phyloP scores from a whole-genome alignment of 805 yeast genomes.

The Isabelozyma pseudorhagii region DNA sequence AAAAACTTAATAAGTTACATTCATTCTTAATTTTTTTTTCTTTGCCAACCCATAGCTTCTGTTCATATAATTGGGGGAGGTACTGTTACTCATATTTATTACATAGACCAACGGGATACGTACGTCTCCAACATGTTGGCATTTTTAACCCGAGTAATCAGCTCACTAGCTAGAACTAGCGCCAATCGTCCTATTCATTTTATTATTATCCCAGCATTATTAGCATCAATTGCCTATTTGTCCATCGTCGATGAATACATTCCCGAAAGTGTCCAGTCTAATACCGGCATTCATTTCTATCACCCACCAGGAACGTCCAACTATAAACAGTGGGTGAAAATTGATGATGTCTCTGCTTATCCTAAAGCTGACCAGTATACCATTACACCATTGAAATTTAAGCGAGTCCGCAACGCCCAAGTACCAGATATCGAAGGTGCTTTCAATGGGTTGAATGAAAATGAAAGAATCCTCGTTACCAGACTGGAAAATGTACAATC shows the following conservation, averaged over 20 bases:
- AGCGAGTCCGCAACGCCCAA: slow-evolving; percentile 36
- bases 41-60: background rate
- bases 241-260: slow-evolving; percentile 68
- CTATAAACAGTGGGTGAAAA: slow-evolving; percentile 45
- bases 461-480: slow-evolving; percentile 42
- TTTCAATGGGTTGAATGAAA: slow-evolving; percentile 36
- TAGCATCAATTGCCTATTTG: slow-evolving; percentile 79
- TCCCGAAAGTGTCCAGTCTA: slow-evolving; percentile 37
- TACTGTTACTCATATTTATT: background rate
- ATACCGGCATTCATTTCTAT: slow-evolving; percentile 21
- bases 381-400: slow-evolving; percentile 58
- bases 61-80: background rate
- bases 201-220: slow-evolving; percentile 63
- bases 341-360: slow-evolving; percentile 40
- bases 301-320: slow-evolving; percentile 34
- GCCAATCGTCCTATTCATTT: slow-evolving; percentile 87
- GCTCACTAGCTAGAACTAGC: slow-evolving; percentile 51
- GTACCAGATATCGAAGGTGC: slow-evolving; percentile 42
- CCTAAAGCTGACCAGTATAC: slow-evolving; percentile 45
- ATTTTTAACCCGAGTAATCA: slow-evolving; percentile 26
- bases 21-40: background rate
- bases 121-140: slow-evolving; percentile 19
- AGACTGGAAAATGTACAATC: slow-evolving; percentile 22
- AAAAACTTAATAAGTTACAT: background rate
- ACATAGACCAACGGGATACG: too few species aligned